Evolutionary conservation across 1,284 basidiomycete species (phyloP).

Genomic region (Microbotryum scabiosae): DNA sequence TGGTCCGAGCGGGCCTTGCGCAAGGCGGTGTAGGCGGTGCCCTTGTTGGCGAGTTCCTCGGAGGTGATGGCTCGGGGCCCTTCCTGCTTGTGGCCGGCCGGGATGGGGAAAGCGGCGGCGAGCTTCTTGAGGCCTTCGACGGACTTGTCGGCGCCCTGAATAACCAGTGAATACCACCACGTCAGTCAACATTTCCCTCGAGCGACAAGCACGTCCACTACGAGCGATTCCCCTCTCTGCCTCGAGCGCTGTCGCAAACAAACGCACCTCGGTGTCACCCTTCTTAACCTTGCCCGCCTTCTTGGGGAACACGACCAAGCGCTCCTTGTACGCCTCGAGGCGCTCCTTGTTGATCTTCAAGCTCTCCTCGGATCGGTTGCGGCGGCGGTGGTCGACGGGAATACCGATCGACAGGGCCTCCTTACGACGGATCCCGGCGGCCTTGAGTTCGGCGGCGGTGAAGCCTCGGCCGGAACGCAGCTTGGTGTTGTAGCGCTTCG

Average conservation of each 20-base stretch:
- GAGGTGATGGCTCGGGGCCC: constrained; percentile 85
- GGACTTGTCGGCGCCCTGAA: constrained; percentile 72
- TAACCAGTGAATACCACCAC: constrained; percentile 3
- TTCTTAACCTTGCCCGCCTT: constrained; percentile 93
- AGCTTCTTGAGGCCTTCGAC: constrained; percentile 63
- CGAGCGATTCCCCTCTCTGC: too few species aligned
- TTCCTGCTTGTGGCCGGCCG: constrained; percentile 60
- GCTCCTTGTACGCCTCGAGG: constrained; percentile 83
- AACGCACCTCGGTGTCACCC: constrained; percentile 76
- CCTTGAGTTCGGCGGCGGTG: constrained; percentile 90
- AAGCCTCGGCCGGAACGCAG: constrained; percentile 95
- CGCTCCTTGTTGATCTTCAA: constrained; percentile 92
- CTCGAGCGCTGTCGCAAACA: constrained; percentile 9
- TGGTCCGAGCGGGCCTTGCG: constrained; percentile 75
- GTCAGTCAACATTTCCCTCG: neutral
- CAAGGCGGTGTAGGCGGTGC: constrained; percentile 71
- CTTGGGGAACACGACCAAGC: constrained; percentile 72
- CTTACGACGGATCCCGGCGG: constrained; percentile 90
- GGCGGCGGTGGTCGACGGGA: constrained; percentile 93
- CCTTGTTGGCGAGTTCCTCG: constrained; percentile 71
- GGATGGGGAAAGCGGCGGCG: constrained; percentile 50
- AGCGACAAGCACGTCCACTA: too few species aligned
- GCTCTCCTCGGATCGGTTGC: constrained; percentile 92
- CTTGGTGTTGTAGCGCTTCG: constrained; percentile 98
- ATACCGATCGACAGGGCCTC: constrained; percentile 89